These are phyloP conservation scores for Coelastrella sp. DNA, from an alignment of 139 green algal genomes.

Conservation along the genomic window DNA sequence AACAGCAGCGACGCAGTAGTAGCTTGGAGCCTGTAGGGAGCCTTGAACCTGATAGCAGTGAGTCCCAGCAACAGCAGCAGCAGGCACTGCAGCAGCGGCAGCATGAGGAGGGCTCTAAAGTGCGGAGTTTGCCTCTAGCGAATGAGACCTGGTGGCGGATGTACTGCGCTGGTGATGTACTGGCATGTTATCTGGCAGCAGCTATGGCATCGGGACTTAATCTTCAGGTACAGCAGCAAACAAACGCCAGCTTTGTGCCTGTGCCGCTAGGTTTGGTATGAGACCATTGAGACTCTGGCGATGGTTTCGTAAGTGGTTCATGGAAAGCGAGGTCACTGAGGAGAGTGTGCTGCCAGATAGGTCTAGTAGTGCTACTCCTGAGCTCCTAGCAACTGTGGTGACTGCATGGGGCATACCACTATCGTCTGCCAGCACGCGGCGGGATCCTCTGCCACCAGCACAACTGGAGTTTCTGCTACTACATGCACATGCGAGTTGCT, in stretches of 20 bases:
- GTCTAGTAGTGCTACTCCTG: neutral
- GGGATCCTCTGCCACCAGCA: too few species aligned
- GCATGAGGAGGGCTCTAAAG: neutral
- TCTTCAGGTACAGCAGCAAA: slow-evolving; percentile 1
- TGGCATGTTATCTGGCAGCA: slow-evolving; percentile 48
- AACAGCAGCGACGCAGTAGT: slow-evolving; percentile 37
- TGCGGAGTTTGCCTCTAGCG: slow-evolving; percentile 43
- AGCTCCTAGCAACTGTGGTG: too few species aligned
- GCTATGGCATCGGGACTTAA: slow-evolving; percentile 24
- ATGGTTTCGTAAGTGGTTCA: too few species aligned
- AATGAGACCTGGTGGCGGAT: slow-evolving; percentile 66
- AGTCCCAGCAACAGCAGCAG: neutral
- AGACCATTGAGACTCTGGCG: too few species aligned
- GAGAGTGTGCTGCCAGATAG: neutral
- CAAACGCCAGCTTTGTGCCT: neutral
- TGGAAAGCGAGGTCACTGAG: too few species aligned
- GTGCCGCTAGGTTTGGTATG: too few species aligned
- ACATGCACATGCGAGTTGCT: too few species aligned
- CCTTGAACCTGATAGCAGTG: too few species aligned
- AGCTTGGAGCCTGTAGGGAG: neutral
- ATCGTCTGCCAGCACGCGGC: too few species aligned
- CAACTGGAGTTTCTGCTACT: too few species aligned
- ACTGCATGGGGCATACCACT: too few species aligned
- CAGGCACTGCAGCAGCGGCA: neutral
- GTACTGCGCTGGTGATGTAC: slow-evolving; percentile 60